Conservation (phyloP, 495 filamentous ascomycete genomes). For the Neurospora terricola region DNA sequence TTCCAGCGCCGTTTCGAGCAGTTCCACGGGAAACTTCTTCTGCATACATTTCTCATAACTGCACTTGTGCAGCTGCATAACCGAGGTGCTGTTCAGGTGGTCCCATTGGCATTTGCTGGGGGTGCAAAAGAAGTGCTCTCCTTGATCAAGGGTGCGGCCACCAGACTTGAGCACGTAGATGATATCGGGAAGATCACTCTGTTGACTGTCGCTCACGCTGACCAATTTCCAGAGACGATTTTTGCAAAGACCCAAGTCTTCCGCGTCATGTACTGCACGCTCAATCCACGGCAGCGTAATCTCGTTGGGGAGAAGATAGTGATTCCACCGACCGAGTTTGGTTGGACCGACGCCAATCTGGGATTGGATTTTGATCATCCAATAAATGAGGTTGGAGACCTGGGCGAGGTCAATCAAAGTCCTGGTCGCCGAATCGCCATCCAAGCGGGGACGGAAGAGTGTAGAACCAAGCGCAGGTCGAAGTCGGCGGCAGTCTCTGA, state of each 20-base stretch:
- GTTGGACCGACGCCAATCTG: not conserved
- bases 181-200: not conserved
- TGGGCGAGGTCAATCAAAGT: not conserved
- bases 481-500: not conserved
- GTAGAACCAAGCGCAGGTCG: not conserved
- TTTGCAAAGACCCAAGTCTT: not conserved
- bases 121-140: not conserved
- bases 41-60: not conserved
- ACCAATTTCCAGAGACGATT: not conserved
- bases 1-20: constrained; percentile 2
- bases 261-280: not conserved
- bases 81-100: not conserved
- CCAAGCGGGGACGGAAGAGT: not conserved
- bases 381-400: not conserved
- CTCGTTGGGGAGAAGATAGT: not conserved
- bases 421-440: not conserved
- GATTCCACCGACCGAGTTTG: not conserved
- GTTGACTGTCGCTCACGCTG: not conserved
- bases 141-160: not conserved
- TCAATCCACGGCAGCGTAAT: not conserved
- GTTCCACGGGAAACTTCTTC: not conserved
- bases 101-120: not conserved
- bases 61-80: not conserved
- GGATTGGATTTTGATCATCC: constrained; percentile 1
- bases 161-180: not conserved